Evolutionary conservation across 768 basidiomycete genomes (phyloP), one percentile per base, ranked within the genome.

Genomic region (Trametes meyenii): DNA sequence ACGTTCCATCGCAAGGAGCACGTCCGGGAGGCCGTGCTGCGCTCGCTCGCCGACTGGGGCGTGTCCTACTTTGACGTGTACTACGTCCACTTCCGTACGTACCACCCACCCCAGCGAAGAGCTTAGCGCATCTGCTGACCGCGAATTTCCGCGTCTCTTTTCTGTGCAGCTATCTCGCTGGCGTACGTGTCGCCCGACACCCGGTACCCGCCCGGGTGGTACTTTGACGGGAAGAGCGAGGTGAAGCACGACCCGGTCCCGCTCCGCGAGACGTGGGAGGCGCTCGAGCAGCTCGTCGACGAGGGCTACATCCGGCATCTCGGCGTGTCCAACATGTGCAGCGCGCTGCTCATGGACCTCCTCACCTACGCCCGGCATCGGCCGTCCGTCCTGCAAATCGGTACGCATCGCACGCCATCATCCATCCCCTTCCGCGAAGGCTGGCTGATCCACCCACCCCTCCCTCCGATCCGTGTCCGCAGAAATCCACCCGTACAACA

Each of bases 161-260:
- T 62, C 73, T 53, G 71, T 73, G 61, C 26, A 69, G 77, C 79
- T 12, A 71, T 79, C 56, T 69, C 79, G 7, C 68, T 80, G 43
- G 71, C 71, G 46, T 78, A 77, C 64, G 76, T 78, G 21, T 71
- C 76, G 62, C 73, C 74, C 16, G 60, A 65, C 13, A 69, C 67
- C 61, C 73, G 74, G 39, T 79, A 78, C 67, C 78, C 79, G 33
- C 77, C 79, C 4, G 77, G 74, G 56, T 80, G 78, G 77, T 73
- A 60, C 57, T 71, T 75, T 59, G 75, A 74, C 53, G 74, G 71
- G 21, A 65, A 72, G 51, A 72, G 74, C 50, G 65, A 73, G 26
- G 64, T 75, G 24, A 69, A 72, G 62, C 64, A 62, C 59, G 69
- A 70, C 29, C 70, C 71, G 43, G 71, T 69, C 45, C 75, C 76